Conservation (phyloP, 306 rosid species). For the Malus sylvestris region DNA sequence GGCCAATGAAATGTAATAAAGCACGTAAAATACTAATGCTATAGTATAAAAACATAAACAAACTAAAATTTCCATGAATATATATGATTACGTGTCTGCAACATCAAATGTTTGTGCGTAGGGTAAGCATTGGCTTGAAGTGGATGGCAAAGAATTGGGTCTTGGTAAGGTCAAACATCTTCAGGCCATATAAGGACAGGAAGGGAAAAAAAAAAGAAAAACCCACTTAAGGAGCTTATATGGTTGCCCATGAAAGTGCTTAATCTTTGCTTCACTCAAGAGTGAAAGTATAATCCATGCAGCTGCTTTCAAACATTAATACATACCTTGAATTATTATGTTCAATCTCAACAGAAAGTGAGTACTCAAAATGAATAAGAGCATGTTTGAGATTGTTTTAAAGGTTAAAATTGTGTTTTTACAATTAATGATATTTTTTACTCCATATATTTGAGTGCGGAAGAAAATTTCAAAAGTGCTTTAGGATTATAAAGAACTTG, state of each 20-base stretch:
- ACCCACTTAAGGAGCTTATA: background rate
- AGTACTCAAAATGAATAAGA: background rate
- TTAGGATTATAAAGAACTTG: no score
- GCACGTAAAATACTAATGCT: background rate
- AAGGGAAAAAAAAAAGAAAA: background rate
- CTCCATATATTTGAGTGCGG: background rate
- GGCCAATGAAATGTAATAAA: background rate
- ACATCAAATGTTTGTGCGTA: constrained; percentile 14
- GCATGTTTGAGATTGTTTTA: background rate
- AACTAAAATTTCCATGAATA: no score
- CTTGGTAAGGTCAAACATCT: constrained; percentile 38
- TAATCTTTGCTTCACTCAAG: background rate
- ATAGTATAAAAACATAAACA: no score
- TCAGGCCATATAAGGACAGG: background rate
- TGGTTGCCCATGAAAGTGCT: background rate
- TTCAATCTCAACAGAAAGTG: background rate
- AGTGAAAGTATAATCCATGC: background rate
- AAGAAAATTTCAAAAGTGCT: background rate
- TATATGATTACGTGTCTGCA: constrained; percentile 17
- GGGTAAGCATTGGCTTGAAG: constrained; percentile 2
- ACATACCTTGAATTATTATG: background rate
- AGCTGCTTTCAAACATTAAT: background rate
- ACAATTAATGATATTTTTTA: no score
- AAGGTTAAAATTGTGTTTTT: background rate
- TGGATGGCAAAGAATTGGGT: constrained; percentile 42